Evolutionary conservation across 2,329 filamentous ascomycete species (phyloP).

Genomic region (Ceratocystiopsis minuta): DNA sequence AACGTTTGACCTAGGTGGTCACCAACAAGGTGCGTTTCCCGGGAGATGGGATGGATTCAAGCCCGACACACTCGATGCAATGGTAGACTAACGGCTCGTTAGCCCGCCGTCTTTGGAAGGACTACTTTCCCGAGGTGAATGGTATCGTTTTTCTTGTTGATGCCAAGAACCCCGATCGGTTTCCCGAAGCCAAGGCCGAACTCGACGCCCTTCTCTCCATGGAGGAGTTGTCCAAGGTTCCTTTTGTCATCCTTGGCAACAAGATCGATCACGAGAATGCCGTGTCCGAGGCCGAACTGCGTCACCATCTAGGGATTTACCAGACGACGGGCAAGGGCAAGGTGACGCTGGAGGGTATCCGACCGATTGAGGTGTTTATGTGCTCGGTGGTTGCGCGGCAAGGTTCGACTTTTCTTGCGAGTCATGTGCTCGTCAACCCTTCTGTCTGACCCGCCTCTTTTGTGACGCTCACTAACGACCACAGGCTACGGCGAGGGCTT

Average conservation of each 20-base stretch:
- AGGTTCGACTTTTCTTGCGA: slow-evolving; percentile 30
- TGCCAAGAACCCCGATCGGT: slow-evolving; percentile 90
- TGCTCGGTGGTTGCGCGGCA: slow-evolving; percentile 97
- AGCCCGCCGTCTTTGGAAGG: slow-evolving; percentile 89
- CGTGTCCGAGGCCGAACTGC: slow-evolving; percentile 85
- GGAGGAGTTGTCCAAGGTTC: slow-evolving; percentile 92
- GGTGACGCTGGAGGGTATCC: slow-evolving; percentile 71
- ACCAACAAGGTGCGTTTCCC: slow-evolving; percentile 56
- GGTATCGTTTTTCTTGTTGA: slow-evolving; percentile 97
- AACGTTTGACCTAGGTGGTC: slow-evolving; percentile 83
- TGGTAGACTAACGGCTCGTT: not conserved
- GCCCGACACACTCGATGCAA: too few relatives aligned
- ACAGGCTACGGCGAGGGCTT: slow-evolving; percentile 74
- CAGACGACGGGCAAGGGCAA: slow-evolving; percentile 95
- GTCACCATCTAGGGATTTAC: slow-evolving; percentile 81
- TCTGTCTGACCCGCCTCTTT: not conserved
- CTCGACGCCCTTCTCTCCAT: slow-evolving; percentile 88
- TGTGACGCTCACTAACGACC: slow-evolving; percentile 4
- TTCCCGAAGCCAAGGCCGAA: slow-evolving; percentile 88
- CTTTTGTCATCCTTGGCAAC: slow-evolving; percentile 92
- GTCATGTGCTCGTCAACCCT: not conserved
- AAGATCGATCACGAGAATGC: slow-evolving; percentile 98
- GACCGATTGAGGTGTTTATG: slow-evolving; percentile 97
- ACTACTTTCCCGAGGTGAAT: slow-evolving; percentile 92
- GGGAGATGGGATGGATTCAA: too few relatives aligned